A percentile compares a stretch with the other conserved stretches of the same genome.
phyloP scores from a whole-genome alignment of 2,329 filamentous ascomycete species.

The Fusarium nurragi region DNA sequence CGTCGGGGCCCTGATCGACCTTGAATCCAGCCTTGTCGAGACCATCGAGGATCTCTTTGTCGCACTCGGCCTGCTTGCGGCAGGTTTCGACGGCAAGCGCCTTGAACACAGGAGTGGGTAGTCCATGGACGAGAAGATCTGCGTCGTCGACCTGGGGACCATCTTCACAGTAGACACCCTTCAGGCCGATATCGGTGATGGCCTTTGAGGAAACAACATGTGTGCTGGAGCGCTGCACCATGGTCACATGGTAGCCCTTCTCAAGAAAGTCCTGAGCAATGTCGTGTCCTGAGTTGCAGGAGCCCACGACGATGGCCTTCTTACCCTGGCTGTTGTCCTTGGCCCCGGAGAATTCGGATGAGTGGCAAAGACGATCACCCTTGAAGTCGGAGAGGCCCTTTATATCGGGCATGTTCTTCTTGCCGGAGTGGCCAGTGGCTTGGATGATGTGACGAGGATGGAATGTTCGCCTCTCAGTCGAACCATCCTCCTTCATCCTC shows the following conservation, averaged over 20 bases:
- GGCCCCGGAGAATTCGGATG: conserved; percentile 67
- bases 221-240: conserved; percentile 74
- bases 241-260: conserved; percentile 72
- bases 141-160: conserved; percentile 72
- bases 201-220: conserved; percentile 68
- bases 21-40: conserved; percentile 69
- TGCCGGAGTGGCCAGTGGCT: conserved; percentile 74
- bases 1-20: conserved; percentile 66
- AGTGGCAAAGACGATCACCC: conserved; percentile 69
- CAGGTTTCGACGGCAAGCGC: conserved; percentile 60
- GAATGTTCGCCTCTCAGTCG: conserved; percentile 62
- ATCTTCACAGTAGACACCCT: conserved; percentile 59
- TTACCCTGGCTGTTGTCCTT: conserved; percentile 58
- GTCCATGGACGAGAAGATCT: conserved; percentile 67
- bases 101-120: conserved; percentile 69
- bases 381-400: conserved; percentile 66
- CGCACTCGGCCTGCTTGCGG: conserved; percentile 46
- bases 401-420: conserved; percentile 68
- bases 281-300: conserved; percentile 75
- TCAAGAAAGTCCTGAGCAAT: conserved; percentile 75
- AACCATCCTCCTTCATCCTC: conserved; percentile 59
- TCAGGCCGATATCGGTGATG: conserved; percentile 62
- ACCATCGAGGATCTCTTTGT: conserved; percentile 53
- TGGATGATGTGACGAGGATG: conserved; percentile 72
- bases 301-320: conserved; percentile 72